Percentiles rank a stretch among this genome's conserved stretches.
Conservation (phyloP, 768 basidiomycete species). For the Naganishia vishniacii region DNA sequence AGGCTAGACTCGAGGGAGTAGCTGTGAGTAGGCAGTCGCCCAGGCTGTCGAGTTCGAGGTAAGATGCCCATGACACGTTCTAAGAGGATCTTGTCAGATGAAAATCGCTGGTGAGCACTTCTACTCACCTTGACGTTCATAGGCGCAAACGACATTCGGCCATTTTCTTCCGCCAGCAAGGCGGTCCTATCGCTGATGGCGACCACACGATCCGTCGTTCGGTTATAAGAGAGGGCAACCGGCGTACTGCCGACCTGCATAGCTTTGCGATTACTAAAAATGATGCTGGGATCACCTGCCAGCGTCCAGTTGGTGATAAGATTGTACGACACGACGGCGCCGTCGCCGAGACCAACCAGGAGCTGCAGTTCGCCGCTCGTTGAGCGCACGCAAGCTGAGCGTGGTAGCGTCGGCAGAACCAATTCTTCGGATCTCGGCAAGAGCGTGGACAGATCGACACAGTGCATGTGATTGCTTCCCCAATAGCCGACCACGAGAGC, state of each 20-base stretch:
- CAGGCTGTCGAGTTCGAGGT: constrained; percentile 23
- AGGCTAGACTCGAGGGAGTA: constrained; percentile 27
- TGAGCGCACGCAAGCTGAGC: constrained; percentile 23
- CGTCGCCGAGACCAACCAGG: constrained; percentile 43
- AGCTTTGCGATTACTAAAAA: constrained; percentile 30
- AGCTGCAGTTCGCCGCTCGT: constrained; percentile 31
- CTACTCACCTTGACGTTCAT: constrained; percentile 37
- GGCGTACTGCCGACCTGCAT: constrained; percentile 39
- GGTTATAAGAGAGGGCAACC: constrained; percentile 27
- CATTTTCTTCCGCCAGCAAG: constrained; percentile 38
- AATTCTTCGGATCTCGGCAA: not conserved
- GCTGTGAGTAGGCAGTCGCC: constrained; percentile 38
- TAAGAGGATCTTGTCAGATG: constrained; percentile 10
- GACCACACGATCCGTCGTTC: constrained; percentile 26
- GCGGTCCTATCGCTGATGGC: constrained; percentile 42
- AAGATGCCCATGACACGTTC: constrained; percentile 35
- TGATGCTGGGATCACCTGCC: constrained; percentile 22
- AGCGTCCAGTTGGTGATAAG: constrained; percentile 24
- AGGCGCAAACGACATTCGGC: constrained; percentile 39
- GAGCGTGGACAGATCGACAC: constrained; percentile 36
- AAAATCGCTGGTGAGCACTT: not conserved
- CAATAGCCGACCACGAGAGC: constrained; percentile 16
- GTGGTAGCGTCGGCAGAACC: constrained; percentile 23
- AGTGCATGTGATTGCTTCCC: constrained; percentile 35
- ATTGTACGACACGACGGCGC: constrained; percentile 20